phyloP scores from a whole-genome alignment of 805 yeast genomes.

The Candida insectalens region DNA sequence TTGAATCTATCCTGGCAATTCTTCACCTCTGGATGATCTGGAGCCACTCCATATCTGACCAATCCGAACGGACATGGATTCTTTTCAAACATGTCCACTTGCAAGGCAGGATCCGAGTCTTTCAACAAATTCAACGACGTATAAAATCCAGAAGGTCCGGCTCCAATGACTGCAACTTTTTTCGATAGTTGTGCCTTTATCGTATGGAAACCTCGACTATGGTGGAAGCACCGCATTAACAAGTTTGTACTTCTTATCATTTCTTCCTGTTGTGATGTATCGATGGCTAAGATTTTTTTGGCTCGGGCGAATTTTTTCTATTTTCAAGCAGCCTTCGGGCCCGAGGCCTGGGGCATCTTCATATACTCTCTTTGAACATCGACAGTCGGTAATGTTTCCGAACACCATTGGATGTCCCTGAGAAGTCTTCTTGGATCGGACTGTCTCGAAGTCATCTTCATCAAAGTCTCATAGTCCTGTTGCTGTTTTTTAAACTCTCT shows the following conservation, averaged over 20 bases:
- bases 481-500: constrained; percentile 74
- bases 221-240: no score
- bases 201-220: not conserved
- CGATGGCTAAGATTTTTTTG: no score
- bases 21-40: constrained; percentile 94
- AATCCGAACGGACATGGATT: constrained; percentile 89
- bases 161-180: constrained; percentile 72
- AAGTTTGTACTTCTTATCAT: no score
- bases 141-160: constrained; percentile 96
- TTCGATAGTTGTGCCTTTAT: not conserved
- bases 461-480: constrained; percentile 35
- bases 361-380: constrained; percentile 16
- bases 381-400: constrained; percentile 27
- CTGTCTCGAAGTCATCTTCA: constrained; percentile 19
- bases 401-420: constrained; percentile 84
- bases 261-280: not conserved
- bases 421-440: constrained; percentile 55
- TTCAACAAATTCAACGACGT: constrained; percentile 68
- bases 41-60: constrained; percentile 94
- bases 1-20: constrained; percentile 70
- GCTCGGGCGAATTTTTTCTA: no score
- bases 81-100: constrained; percentile 72
- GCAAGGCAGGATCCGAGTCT: constrained; percentile 9
- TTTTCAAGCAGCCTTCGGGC: no score
- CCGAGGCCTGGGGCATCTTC: no score